Conservation (phyloP, 345 rosid genomes). For the Schrenkiella parvula region DNA sequence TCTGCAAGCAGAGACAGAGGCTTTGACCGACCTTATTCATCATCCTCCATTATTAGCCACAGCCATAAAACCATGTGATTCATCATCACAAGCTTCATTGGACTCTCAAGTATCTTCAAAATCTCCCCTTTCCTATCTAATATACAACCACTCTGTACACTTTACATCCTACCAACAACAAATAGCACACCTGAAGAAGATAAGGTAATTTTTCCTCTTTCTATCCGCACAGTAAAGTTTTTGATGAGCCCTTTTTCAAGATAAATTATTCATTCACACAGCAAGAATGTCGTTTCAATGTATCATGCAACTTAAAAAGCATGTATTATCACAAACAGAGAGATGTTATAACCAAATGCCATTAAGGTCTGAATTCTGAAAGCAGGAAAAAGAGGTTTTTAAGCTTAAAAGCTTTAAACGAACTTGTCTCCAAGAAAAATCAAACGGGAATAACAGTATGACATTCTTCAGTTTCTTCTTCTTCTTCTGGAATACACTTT, state of each 20-base stretch:
- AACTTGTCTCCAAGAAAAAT: constrained; percentile 14
- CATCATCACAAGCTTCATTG: constrained; percentile 22
- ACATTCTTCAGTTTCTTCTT: constrained; percentile 14
- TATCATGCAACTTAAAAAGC: constrained; percentile 13
- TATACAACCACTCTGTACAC: neutral
- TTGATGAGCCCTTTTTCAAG: neutral
- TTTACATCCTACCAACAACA: neutral
- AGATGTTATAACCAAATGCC: neutral
- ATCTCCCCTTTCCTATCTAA: neutral
- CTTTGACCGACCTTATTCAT: constrained; percentile 29
- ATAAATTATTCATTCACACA: constrained; percentile 7
- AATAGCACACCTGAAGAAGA: constrained; percentile 2
- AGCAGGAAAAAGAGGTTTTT: neutral
- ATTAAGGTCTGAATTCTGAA: neutral
- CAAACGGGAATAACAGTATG: constrained; percentile 5
- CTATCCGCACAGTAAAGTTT: neutral
- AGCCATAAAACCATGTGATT: constrained; percentile 20
- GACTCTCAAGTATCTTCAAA: constrained; percentile 21
- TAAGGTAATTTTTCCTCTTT: neutral
- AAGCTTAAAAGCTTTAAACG: constrained; percentile 15
- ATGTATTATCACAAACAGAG: constrained; percentile 11
- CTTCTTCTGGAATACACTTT: constrained; percentile 26
- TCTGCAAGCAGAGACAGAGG: constrained; percentile 31
- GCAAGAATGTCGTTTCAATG: neutral
- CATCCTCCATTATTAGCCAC: constrained; percentile 24